Base-by-base conservation (phyloP, 179 eudicot species). In the Patellifolia procumbens region DNA sequence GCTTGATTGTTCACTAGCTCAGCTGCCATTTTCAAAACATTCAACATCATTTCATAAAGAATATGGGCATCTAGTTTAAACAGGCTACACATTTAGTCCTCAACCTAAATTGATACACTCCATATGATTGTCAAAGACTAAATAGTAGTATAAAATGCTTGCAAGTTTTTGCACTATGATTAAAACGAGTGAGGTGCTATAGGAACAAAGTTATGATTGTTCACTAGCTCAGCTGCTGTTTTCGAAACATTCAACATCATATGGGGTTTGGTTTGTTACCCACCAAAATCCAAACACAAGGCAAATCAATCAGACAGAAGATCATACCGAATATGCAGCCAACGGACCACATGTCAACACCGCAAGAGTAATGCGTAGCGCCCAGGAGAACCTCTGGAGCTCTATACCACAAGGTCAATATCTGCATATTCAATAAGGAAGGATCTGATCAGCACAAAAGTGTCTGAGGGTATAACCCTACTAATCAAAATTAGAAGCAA, bases 311-410 rank as follows among this genome's bases (percentile, higher is more conserved):
- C 7, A 37, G 70, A 61, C 58, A 69, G 15, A 20, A 64, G 46
- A 19, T 35, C 72, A 17, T 89, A 92, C 97, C 97, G 81, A 92
- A 92, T 74, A 92, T 92, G 49, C 96, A 91, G 75, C 89, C 97
- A 49, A 92, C 96, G 70, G 97, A 92, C 97, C 97, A 92, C 91
- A 88, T 92, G 86, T 92, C 97, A 2, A 92, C 96, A 24, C 89
- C 96, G 48, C 93, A 87, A 0, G 97, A 92, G 87, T 92, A 92
- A 81, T 91, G 93, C 42, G 93, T 91, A 75, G 97, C 79, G 22
- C 97, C 97, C 81, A 92, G 60, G 71, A 92, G 93, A 42, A 92
- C 93, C 83, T 92, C 97, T 35, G 96, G 97, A 74, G 96, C 92
- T 83, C 97, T 84, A 70, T 92, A 92, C 96, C 97, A 92, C 58